Conservation (phyloP, 306 rosid species). For the Mucuna pruriens region DNA sequence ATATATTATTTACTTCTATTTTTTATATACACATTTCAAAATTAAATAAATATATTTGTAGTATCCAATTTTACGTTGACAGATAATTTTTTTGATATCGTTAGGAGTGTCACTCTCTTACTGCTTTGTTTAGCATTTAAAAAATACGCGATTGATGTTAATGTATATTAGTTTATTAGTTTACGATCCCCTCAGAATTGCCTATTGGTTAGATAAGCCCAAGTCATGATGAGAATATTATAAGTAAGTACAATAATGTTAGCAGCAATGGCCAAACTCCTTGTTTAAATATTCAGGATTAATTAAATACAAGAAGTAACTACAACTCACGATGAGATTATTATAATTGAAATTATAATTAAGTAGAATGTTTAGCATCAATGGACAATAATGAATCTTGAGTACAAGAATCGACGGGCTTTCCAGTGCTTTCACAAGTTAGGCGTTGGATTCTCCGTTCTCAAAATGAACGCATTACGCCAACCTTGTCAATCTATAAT, state of each 20-base stretch:
- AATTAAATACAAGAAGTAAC: not conserved
- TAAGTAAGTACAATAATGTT: not conserved
- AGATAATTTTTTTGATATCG: not conserved
- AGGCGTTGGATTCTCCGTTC: constrained; percentile 38
- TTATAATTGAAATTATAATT: not conserved
- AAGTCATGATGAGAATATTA: not conserved
- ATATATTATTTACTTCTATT: too few relatives aligned
- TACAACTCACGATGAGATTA: not conserved
- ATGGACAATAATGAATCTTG: not conserved
- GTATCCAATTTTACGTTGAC: too few relatives aligned
- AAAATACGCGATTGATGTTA: not conserved
- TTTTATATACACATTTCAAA: too few relatives aligned
- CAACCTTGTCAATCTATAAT: not conserved
- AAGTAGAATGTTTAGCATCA: not conserved
- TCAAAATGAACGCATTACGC: not conserved
- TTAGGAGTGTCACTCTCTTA: constrained; percentile 6
- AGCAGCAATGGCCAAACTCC: not conserved
- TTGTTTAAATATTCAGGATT: not conserved
- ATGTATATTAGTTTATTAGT: not conserved
- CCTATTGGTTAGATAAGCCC: not conserved
- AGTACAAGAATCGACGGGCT: not conserved
- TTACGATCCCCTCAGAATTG: not conserved
- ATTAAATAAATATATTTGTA: too few relatives aligned
- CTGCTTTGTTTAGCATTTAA: not conserved
- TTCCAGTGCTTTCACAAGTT: not conserved